phyloP scores from a whole-genome alignment of 2,329 filamentous ascomycete genomes.

The Alternaria arbusti region DNA sequence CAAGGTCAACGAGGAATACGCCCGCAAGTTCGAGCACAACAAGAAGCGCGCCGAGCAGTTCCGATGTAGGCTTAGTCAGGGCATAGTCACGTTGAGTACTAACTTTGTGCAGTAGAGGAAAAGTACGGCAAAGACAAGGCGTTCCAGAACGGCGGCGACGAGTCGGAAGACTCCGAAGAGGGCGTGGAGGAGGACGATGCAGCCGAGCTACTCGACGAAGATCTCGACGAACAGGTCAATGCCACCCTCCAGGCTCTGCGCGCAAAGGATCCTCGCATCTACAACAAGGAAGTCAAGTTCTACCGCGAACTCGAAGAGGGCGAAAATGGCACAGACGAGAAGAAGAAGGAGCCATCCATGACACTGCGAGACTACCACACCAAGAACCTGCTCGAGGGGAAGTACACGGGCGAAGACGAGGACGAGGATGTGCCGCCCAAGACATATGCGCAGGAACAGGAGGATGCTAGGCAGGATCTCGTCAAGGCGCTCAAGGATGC shows the following conservation, averaged over 20 bases:
- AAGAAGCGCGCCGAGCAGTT: conserved; percentile 92
- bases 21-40: conserved; percentile 90
- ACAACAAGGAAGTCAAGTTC: conserved; percentile 80
- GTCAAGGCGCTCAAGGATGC: conserved; percentile 80
- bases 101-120: conserved; percentile 73
- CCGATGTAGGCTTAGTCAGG: conserved; percentile 58
- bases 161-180: conserved; percentile 57
- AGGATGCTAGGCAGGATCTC: conserved; percentile 77
- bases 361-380: conserved; percentile 90
- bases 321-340: conserved; percentile 47
- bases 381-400: conserved; percentile 80
- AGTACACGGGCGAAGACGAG: conserved; percentile 63
- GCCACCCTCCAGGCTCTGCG: conserved; percentile 87
- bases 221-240: conserved; percentile 84
- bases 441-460: conserved; percentile 90
- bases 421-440: conserved; percentile 62
- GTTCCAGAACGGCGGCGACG: conserved; percentile 48
- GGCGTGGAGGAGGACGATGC: conserved; percentile 90
- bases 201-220: conserved; percentile 83
- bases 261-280: conserved; percentile 88
- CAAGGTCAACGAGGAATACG: conserved; percentile 90
- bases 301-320: conserved; percentile 71
- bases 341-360: conserved; percentile 75
- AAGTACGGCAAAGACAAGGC: conserved; percentile 69
- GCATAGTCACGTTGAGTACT: conserved; percentile 12